Evolutionary conservation across 768 basidiomycete species (phyloP), one percentile per base, ranked within the genome.

Genomic region (Lactarius hengduanensis): DNA sequence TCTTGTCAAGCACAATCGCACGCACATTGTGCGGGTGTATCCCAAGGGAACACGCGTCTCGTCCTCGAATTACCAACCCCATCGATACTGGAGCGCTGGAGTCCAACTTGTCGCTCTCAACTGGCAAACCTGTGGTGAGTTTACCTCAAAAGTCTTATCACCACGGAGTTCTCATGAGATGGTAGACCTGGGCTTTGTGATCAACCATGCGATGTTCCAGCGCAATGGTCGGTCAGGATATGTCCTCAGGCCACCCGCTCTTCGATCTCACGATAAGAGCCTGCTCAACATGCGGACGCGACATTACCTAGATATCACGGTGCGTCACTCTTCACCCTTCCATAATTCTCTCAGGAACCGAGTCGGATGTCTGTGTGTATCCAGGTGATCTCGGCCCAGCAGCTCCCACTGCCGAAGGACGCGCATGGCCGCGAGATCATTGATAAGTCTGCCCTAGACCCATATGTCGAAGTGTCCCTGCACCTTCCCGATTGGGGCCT

Each of bases 171-270:
- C 65, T 71, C 50, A 71, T 65, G 18, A 61, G 40, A 28, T 34
- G 60, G 5, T 74, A 94, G 95, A 98, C 76, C 77, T 94, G 59
- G 95, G 94, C 2, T 91, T 89, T 73, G 87, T 89, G 80, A 92
- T 98, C 75, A 99, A 97, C 73, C 87, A 91, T 67, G 93, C 96
- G 7, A 95, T 98, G 93, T 99, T 99, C 76, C 88, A 89, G 69
- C 83, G 91, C 4, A 96, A 96, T 70, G 91, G 90, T n/a, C 84
- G 90, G 6, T 82, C 85, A 2, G 96, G 96, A 0, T 97, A 93
- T 72, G 87, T 99, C 2, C 83, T 97, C 47, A 97, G 98, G 74
- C 96, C 96, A 2, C 81, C 81, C 3, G 86, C 89, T 2, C 81
- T 98, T 13, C 82, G 93, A 8, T 77, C 76, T n/a, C 79, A 82